These are phyloP conservation scores for Ogataea zsoltii DNA, from an alignment of 805 yeast genomes.

Conservation along the genomic window DNA sequence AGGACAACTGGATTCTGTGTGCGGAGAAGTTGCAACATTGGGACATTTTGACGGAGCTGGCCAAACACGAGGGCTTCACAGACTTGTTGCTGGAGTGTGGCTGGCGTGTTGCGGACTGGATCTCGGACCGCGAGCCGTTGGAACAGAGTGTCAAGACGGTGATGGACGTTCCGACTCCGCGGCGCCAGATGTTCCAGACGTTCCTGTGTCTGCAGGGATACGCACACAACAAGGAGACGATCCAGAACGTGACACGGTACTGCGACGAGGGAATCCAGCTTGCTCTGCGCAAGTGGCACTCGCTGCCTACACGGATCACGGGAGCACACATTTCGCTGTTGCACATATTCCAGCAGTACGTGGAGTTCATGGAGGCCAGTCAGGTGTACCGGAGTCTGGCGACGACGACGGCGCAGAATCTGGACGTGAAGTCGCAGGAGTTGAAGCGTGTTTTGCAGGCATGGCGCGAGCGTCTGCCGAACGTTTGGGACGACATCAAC, in stretches of 20 bases:
- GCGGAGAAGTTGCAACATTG: constrained; percentile 97
- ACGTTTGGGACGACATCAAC: constrained; percentile 95
- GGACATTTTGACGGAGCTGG: constrained; percentile 95
- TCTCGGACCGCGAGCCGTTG: constrained; percentile 87
- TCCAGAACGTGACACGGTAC: constrained; percentile 78
- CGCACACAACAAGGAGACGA: constrained; percentile 84
- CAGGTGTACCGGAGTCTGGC: constrained; percentile 87
- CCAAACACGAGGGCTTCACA: constrained; percentile 97
- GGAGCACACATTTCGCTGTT: constrained; percentile 86
- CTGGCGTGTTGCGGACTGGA: constrained; percentile 99
- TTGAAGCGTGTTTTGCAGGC: constrained; percentile 92
- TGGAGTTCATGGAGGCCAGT: constrained; percentile 95
- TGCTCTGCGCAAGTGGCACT: constrained; percentile 89
- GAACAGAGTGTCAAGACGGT: constrained; percentile 94
- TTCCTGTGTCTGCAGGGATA: constrained; percentile 90
- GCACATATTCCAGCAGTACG: constrained; percentile 96
- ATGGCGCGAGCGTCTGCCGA: constrained; percentile 97
- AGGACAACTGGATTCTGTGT: constrained; percentile 96
- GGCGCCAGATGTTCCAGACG: constrained; percentile 94
- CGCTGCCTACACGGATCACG: constrained; percentile 72
- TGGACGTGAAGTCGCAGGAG: constrained; percentile 92
- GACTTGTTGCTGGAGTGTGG: constrained; percentile 96
- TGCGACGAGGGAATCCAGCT: constrained; percentile 97
- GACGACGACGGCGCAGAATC: constrained; percentile 86
- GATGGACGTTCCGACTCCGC: constrained; percentile 98